Evolutionary conservation across 1,284 basidiomycete genomes (phyloP).

Genomic region (Moesziomyces sp.): DNA sequence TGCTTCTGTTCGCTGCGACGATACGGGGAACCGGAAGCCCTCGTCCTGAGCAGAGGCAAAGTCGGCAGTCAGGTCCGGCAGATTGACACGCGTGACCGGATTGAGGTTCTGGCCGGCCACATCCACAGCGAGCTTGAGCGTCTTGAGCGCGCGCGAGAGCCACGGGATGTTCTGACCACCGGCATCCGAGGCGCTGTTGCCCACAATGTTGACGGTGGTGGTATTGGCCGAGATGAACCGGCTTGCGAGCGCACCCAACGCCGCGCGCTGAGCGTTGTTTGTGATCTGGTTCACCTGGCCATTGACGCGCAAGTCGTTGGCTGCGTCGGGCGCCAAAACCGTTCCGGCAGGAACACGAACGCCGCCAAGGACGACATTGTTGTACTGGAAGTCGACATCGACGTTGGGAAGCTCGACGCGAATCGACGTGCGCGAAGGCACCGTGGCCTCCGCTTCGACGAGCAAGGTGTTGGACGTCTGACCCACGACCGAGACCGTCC

Average conservation of each 20-base stretch:
- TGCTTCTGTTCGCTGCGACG: slow-evolving; percentile 72
- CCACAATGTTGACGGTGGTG: slow-evolving; percentile 74
- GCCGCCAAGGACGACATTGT: slow-evolving; percentile 69
- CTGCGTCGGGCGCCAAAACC: slow-evolving; percentile 72
- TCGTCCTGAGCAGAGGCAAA: slow-evolving; percentile 67
- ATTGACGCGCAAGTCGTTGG: slow-evolving; percentile 72
- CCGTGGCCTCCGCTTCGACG: slow-evolving; percentile 76
- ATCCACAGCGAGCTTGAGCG: slow-evolving; percentile 74
- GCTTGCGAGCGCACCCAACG: slow-evolving; percentile 76
- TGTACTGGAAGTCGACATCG: slow-evolving; percentile 73
- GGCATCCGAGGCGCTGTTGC: slow-evolving; percentile 70
- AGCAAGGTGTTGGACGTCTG: slow-evolving; percentile 77
- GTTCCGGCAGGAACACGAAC: slow-evolving; percentile 68
- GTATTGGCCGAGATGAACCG: slow-evolving; percentile 76
- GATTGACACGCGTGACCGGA: slow-evolving; percentile 76
- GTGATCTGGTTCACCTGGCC: slow-evolving; percentile 74
- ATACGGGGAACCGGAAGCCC: slow-evolving; percentile 23
- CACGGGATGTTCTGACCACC: slow-evolving; percentile 73
- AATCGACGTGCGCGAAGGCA: slow-evolving; percentile 77
- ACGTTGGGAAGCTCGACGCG: slow-evolving; percentile 79
- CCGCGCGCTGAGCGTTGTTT: slow-evolving; percentile 71
- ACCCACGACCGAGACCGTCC: slow-evolving; percentile 73
- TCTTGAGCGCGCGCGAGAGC: slow-evolving; percentile 78
- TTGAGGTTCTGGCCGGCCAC: slow-evolving; percentile 77
- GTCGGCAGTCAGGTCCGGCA: slow-evolving; percentile 74